A percentile compares a stretch with the other conserved stretches of the same genome.
Conservation (phyloP, 176 grass and related monocot species). For the Oropetium thomaeum region DNA sequence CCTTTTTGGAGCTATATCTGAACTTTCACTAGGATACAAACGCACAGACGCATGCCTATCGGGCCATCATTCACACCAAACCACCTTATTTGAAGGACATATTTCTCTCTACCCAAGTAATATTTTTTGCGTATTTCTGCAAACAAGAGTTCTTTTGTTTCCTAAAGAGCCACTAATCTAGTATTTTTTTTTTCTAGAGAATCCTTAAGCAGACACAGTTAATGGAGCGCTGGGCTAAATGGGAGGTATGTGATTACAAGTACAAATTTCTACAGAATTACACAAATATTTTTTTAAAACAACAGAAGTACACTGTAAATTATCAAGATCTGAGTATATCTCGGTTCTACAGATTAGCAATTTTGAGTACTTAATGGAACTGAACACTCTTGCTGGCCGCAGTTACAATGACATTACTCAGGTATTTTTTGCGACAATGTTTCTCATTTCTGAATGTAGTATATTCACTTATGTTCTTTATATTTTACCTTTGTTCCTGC, state of each 20-base stretch:
- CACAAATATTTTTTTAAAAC: not conserved
- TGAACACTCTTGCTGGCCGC: conserved; percentile 93
- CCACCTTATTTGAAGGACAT: conserved; percentile 85
- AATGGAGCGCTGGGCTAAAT: conserved; percentile 88
- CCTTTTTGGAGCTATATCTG: conserved; percentile 32
- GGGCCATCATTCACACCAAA: conserved; percentile 77
- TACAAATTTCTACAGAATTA: not conserved
- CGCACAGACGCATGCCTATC: conserved; percentile 78
- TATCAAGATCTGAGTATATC: conserved; percentile 35
- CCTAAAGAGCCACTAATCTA: conserved; percentile 16
- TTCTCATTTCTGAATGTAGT: conserved; percentile 33
- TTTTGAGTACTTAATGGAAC: conserved; percentile 98
- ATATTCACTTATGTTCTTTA: conserved; percentile 14
- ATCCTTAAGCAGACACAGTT: conserved; percentile 83
- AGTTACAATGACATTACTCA: conserved; percentile 96
- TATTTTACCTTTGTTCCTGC: conserved; percentile 27
- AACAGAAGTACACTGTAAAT: not conserved
- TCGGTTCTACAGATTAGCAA: conserved; percentile 83
- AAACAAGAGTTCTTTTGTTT: conserved; percentile 6
- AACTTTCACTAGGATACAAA: conserved; percentile 69
- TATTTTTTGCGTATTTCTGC: conserved; percentile 21
- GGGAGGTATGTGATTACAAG: conserved; percentile 71
- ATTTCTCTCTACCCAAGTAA: conserved; percentile 85
- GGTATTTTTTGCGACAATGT: conserved; percentile 35
- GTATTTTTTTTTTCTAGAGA: conserved; percentile 64